phyloP scores from a whole-genome alignment of 2,329 filamentous ascomycete genomes.

The Penicillium vulpinum region DNA sequence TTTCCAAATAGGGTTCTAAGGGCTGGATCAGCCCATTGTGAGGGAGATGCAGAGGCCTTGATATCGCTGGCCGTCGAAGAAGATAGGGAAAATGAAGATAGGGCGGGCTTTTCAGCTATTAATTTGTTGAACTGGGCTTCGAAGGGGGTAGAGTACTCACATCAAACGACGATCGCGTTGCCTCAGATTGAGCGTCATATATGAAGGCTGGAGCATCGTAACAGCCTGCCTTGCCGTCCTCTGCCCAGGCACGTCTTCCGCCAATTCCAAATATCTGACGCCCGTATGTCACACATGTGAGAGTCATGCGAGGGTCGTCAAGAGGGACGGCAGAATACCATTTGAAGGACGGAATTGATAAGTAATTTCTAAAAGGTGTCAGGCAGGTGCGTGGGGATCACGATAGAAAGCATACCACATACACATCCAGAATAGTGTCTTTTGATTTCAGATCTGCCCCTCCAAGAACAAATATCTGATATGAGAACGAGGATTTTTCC shows the following conservation, averaged over 20 bases:
- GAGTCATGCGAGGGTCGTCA: conserved; percentile 13
- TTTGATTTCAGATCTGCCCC: conserved; percentile 12
- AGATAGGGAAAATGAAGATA: conserved; percentile 9
- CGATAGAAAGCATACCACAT: background rate
- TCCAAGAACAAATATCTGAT: conserved; percentile 16
- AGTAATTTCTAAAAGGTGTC: conserved; percentile 9
- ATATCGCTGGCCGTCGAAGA: conserved; percentile 8
- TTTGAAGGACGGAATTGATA: conserved; percentile 20
- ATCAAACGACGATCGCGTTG: conserved; percentile 6
- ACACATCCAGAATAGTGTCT: conserved; percentile 10
- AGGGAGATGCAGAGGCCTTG: conserved; percentile 7
- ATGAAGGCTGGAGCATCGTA: conserved; percentile 14
- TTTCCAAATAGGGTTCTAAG: background rate
- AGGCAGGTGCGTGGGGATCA: background rate
- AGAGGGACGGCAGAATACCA: conserved; percentile 15
- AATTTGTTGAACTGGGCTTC: background rate
- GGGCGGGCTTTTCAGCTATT: background rate
- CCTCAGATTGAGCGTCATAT: conserved; percentile 16
- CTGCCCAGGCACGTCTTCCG: conserved; percentile 12
- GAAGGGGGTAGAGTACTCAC: background rate
- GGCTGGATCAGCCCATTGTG: background rate
- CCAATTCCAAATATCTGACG: conserved; percentile 17
- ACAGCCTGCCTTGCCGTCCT: conserved; percentile 7
- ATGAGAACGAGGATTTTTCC: conserved; percentile 11
- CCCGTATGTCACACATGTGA: conserved; percentile 11